Base-by-base conservation (phyloP, 345 rosid species). In the Adansonia digitata region DNA sequence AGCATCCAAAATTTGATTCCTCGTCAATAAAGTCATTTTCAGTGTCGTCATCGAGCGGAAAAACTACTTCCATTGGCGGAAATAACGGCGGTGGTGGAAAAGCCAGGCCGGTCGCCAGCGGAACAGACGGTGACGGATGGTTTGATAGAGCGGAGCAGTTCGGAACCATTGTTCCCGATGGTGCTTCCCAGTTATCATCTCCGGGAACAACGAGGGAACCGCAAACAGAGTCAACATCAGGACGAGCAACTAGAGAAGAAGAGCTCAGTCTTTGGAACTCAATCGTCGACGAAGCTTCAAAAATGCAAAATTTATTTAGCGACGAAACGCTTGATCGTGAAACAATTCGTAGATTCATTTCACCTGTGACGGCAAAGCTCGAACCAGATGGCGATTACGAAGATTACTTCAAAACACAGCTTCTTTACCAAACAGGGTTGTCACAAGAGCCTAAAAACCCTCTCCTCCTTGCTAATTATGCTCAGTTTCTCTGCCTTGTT, bases 401-500 rank as follows among this genome's bases (percentile, higher is more conserved):
- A 0, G 92, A 82, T 42, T 88, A 90, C 77, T 81, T 82, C 59
- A 85, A 77, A 82, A 91, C 98, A 68, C 91, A 91, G 79, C 80
- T 90, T 59, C 34, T 78, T 0, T 95, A 95, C 20, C 89, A 82
- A 78, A 82, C 77, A 0, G 87, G 84, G 10, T 61, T 95, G 56
- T 73, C 83, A 45, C 84, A 85, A 27, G 97, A 95, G 60, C 93
- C 97, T 66, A 77, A 82, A 27, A 88, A 89, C 75, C 59, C 95
- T 76, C 88, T 95, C 4, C 86, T 95, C 0, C 92, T 95, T 4
- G 87, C 92, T 53, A 95, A 95, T 76, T 95, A 87, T 46, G 99
- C 99, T 24, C 96, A 95, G 71, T 95, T 92, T 84, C 94, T 95
- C 76, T 85, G 75, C 91, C 79, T 86, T 72, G 91, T 92, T 27